Percentiles rank a stretch among this genome's conserved stretches.
phyloP scores from a whole-genome alignment of 1,284 basidiomycete genomes.

The Ganoderma multipileum region DNA sequence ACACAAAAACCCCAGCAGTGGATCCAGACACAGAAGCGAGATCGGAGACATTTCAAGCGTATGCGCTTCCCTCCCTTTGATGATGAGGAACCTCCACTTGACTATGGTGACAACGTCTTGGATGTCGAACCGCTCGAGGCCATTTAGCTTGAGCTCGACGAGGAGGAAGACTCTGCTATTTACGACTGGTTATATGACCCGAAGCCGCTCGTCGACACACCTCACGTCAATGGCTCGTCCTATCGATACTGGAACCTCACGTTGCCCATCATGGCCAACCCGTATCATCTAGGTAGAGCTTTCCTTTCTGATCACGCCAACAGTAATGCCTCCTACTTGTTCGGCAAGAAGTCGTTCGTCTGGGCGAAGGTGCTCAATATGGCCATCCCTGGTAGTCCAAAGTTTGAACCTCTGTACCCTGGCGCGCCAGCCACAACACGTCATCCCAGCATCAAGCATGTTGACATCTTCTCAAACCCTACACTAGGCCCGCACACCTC shows the following conservation, averaged over 20 bases:
- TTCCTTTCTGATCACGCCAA: constrained; percentile 93
- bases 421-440: constrained; percentile 1
- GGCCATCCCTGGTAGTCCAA: constrained; percentile 98
- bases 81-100: constrained; percentile 97
- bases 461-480: constrained; percentile 50
- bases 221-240: constrained; percentile 89
- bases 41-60: constrained; percentile 98
- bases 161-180: constrained; percentile 94
- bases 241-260: constrained; percentile 95
- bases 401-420: constrained; percentile 91
- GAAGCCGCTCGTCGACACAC: constrained; percentile 91
- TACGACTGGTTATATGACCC: constrained; percentile 99
- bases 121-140: constrained; percentile 98
- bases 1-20: constrained; percentile 92
- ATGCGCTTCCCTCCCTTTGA: constrained; percentile 99
- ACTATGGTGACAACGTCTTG: constrained; percentile 98
- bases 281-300: constrained; percentile 95
- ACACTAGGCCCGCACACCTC: constrained; percentile 63
- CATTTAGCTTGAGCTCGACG: constrained; percentile 95
- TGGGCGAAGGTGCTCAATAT: constrained; percentile 98
- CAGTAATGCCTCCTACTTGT: constrained; percentile 89
- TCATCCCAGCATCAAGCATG: constrained; percentile 33
- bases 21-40: constrained; percentile 97
- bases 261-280: constrained; percentile 94
- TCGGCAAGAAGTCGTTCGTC: constrained; percentile 98